A percentile compares a stretch with the other conserved stretches of the same genome.
phyloP scores from a whole-genome alignment of 352 stramenopile species.

The Pythium phragmiticola region DNA sequence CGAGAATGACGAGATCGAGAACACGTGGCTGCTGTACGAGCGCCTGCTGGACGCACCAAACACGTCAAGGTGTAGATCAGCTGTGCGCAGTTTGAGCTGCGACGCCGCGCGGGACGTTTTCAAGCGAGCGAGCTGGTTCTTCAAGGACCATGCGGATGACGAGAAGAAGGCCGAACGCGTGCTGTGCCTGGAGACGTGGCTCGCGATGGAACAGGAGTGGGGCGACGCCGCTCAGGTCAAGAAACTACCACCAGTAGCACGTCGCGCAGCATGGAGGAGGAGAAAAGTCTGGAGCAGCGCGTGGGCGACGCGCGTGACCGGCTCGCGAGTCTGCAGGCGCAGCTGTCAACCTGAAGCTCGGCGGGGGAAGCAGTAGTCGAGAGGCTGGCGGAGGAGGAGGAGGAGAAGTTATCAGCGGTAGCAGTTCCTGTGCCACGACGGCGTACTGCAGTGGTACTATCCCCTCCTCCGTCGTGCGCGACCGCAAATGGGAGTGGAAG shows the following conservation, averaged over 20 bases:
- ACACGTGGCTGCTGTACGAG: conserved; percentile 93
- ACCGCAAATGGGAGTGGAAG: not conserved
- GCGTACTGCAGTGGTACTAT: not conserved
- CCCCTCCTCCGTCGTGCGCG: not conserved
- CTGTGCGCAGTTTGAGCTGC: conserved; percentile 89
- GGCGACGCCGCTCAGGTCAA: conserved; percentile 65
- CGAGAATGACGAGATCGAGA: conserved; percentile 70
- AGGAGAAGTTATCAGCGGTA: not conserved
- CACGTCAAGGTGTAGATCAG: conserved; percentile 97
- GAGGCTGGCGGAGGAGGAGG: not conserved
- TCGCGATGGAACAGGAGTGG: conserved; percentile 89
- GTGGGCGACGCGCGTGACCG: conserved; percentile 61
- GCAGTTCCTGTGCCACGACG: not conserved
- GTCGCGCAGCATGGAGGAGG: conserved; percentile 66
- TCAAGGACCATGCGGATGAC: conserved; percentile 80
- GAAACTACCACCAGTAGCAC: conserved; percentile 85
- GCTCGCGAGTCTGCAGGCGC: conserved; percentile 49
- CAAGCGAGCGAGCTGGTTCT: conserved; percentile 87
- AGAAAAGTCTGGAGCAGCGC: conserved; percentile 56
- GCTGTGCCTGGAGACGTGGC: conserved; percentile 96
- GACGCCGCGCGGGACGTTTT: conserved; percentile 88
- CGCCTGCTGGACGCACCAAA: conserved; percentile 93
- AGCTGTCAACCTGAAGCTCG: conserved; percentile 78
- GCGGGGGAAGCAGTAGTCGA: conserved; percentile 22
- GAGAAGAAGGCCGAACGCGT: conserved; percentile 94